Evolutionary conservation across 345 rosid species (phyloP).

Genomic region (Psidium friedrichsthalianum): DNA sequence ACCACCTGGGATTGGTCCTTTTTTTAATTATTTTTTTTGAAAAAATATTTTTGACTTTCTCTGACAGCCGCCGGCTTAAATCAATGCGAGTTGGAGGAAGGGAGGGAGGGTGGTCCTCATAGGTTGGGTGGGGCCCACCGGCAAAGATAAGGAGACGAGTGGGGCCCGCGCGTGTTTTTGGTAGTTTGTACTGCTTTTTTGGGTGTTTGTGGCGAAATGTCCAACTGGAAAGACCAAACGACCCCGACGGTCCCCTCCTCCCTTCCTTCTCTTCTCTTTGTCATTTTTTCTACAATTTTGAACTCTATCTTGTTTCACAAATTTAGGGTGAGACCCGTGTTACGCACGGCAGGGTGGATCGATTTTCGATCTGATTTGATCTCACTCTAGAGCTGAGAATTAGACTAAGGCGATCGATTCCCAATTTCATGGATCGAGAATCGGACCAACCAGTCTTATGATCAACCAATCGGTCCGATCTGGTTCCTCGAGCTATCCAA

Average conservation of each 20-base stretch:
- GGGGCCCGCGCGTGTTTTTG: not conserved
- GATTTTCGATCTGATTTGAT: no score
- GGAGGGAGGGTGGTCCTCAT: slow-evolving; percentile 18
- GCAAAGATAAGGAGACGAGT: not conserved
- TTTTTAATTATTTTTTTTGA: not conserved
- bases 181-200: not conserved
- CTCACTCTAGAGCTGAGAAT: no score
- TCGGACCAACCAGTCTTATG: no score
- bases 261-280: not conserved
- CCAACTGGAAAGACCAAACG: not conserved
- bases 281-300: not conserved
- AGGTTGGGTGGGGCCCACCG: slow-evolving; percentile 13
- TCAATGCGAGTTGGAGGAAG: slow-evolving; percentile 9
- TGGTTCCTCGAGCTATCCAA: no score
- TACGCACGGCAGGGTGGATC: no score
- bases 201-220: not conserved
- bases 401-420: no score
- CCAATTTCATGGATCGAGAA: no score
- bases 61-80: slow-evolving; percentile 91
- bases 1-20: slow-evolving; percentile 4
- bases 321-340: not conserved
- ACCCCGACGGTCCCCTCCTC: not conserved
- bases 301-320: not conserved
- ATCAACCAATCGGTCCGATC: no score
- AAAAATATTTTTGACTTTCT: slow-evolving; percentile 9